phyloP scores from a whole-genome alignment of 1,284 basidiomycete genomes.

The Sporisorium scitamineum region DNA sequence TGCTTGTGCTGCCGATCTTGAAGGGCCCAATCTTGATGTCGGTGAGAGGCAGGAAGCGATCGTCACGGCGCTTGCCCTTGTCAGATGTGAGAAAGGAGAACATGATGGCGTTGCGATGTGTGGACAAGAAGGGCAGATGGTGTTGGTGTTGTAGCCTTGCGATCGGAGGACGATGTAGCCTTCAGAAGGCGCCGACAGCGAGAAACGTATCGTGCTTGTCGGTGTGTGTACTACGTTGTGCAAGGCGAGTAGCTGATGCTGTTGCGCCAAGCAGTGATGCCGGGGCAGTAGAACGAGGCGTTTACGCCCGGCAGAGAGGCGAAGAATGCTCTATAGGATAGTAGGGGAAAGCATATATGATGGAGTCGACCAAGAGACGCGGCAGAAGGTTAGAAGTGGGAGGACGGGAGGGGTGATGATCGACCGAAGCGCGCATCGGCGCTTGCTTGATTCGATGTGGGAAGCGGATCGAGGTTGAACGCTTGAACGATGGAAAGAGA shows the following conservation, averaged over 20 bases:
- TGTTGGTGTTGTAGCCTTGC: not conserved
- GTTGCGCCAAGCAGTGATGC: not conserved
- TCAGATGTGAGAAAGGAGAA: constrained; percentile 22
- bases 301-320: not conserved
- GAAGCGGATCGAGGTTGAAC: not conserved
- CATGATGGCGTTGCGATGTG: constrained; percentile 10
- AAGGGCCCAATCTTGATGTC: constrained; percentile 43
- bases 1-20: constrained; percentile 33
- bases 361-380: not conserved
- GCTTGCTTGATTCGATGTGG: not conserved
- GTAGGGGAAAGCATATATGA: not conserved
- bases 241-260: not conserved
- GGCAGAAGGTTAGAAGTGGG: not conserved
- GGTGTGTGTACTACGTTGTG: not conserved
- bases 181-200: no score
- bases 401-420: not conserved
- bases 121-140: not conserved
- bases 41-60: constrained; percentile 19
- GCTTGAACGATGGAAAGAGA: no score
- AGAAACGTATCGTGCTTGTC: no score
- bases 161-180: no score
- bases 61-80: constrained; percentile 25
- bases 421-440: not conserved
- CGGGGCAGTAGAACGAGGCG: not conserved
- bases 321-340: not conserved